Evolutionary conservation across 345 rosid genomes (phyloP).

Genomic region (Barbarea vulgaris): DNA sequence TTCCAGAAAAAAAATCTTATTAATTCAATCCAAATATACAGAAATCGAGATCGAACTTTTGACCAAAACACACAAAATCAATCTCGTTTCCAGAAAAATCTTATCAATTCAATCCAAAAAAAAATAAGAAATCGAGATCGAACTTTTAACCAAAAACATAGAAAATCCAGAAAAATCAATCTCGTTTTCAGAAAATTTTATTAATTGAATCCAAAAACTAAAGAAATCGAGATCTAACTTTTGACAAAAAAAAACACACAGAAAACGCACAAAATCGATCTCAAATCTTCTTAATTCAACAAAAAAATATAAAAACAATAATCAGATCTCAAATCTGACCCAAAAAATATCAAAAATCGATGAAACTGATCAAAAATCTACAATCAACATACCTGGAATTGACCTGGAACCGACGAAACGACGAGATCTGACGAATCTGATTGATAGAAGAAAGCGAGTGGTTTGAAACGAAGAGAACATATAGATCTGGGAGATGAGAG

Average conservation of each 20-base stretch:
- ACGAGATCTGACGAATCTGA: constrained; percentile 9
- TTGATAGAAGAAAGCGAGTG: neutral
- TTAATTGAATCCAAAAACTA: neutral
- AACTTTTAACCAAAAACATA: neutral
- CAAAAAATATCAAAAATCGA: neutral
- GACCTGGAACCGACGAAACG: constrained; percentile 21
- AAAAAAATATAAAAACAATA: neutral
- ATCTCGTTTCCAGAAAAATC: neutral
- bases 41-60: neutral
- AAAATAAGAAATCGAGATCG: neutral
- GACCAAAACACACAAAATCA: neutral
- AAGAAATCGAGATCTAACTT: neutral
- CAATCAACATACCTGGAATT: constrained; percentile 17
- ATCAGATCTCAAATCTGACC: constrained; percentile 2
- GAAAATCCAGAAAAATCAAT: neutral
- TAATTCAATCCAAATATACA: neutral
- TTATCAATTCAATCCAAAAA: neutral
- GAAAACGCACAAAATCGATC: neutral
- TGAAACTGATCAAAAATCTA: constrained; percentile 9
- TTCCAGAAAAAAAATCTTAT: neutral
- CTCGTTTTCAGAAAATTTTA: neutral
- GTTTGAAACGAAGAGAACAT: constrained; percentile 4
- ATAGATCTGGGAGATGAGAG: constrained; percentile 24
- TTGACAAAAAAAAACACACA: neutral
- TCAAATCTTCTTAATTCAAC: neutral